Evolutionary conservation across 208 protist species (phyloP), one percentile per base, ranked within the genome.

Genomic region (Naegleria lovaniensis): DNA sequence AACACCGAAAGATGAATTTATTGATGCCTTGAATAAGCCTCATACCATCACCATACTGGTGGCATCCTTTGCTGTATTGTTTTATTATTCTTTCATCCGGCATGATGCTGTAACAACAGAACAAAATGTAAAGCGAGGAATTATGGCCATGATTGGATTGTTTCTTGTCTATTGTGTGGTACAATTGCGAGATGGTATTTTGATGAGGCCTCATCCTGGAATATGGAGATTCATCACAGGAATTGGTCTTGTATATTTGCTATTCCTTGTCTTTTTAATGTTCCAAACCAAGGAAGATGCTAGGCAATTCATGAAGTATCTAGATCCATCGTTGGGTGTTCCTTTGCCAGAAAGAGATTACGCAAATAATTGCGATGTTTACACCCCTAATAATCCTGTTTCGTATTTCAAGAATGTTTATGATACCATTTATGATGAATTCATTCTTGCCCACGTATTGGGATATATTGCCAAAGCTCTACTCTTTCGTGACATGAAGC

Each of bases 401-500:
- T 92, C 91, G n/a, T 85, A 83, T 25, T 95, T 94, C 40, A 95
- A 91, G 86, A 94, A 97, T 41, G 92, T 98, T 0, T 83, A 95
- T 83, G 75, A 94, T 75, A 95, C 95, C 15, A 85, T 96, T n/a
- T 96, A 97, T 36, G 98, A 99, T 92, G 93, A 96, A 86, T 99
- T 99, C 92, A 94, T 99, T 89, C 29, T 98, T 22, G 98, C 97
- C 0, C 98, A 99, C 93, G 90, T 95, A 4, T 85, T 98, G 11
- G 98, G 98, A 39, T 99, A 98, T 94, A 95, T 95, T 85, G 94
- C 95, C 19, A 99, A 99, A 93, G 96, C 95, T 52, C 84, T 99
- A 52, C 95, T 99, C 11, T 58, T 99, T 39, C 93, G 98, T 7
- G 97, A 99, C 92, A 96, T 94, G 93, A 95, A 95, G 75, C 88